phyloP scores from a whole-genome alignment of 352 stramenopile species.

The Phytopythium cucurbitacearum region DNA sequence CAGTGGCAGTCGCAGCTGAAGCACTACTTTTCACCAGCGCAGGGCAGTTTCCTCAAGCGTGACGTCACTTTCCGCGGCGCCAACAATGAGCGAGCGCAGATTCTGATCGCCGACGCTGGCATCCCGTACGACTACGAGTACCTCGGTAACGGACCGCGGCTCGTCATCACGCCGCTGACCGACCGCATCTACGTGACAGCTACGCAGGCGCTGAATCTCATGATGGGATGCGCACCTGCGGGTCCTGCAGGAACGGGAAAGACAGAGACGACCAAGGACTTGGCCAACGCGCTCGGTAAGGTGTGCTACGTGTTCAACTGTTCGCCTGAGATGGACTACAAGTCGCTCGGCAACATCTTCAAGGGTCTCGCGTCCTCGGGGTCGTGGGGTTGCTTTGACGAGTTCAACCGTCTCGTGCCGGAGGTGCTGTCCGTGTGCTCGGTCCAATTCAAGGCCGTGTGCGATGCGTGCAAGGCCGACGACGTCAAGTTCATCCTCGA shows the following conservation, averaged over 20 bases:
- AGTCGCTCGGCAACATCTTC: slow-evolving; percentile 96
- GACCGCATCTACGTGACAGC: slow-evolving; percentile 97
- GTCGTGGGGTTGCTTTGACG: slow-evolving; percentile 96
- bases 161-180: slow-evolving; percentile 95
- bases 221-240: slow-evolving; percentile 79
- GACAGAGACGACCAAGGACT: slow-evolving; percentile 95
- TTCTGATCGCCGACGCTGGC: slow-evolving; percentile 90
- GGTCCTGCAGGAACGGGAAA: slow-evolving; percentile 90
- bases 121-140: slow-evolving; percentile 98
- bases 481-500: slow-evolving; percentile 93
- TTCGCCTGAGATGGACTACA: slow-evolving; percentile 96
- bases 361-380: slow-evolving; percentile 93
- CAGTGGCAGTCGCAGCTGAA: slow-evolving; percentile 96
- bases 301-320: slow-evolving; percentile 96
- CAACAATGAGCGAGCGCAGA: slow-evolving; percentile 78
- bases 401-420: slow-evolving; percentile 95
- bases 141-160: slow-evolving; percentile 90
- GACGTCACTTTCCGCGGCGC: slow-evolving; percentile 85
- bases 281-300: slow-evolving; percentile 93
- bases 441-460: slow-evolving; percentile 95
- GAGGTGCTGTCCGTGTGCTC: slow-evolving; percentile 93
- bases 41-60: slow-evolving; percentile 88
- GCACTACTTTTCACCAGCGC: slow-evolving; percentile 89
- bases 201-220: slow-evolving; percentile 93
- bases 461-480: slow-evolving; percentile 94